These are phyloP conservation scores for Sanguinoderma infundibulare DNA, from an alignment of 1,284 basidiomycete genomes.

Conservation along the genomic window DNA sequence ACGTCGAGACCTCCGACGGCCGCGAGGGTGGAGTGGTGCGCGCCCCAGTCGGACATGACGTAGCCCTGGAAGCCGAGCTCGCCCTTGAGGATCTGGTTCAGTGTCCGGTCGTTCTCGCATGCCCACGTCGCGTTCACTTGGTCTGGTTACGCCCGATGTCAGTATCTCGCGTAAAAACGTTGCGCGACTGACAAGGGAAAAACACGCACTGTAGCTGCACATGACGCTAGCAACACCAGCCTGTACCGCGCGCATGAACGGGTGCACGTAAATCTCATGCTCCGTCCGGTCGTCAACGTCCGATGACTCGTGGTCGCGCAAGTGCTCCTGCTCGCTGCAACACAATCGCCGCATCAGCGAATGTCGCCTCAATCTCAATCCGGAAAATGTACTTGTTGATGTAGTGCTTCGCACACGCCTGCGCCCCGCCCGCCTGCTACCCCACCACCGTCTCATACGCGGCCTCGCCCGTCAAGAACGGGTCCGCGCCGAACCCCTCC, in stretches of 20 bases:
- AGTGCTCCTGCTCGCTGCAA: slow-evolving; percentile 70
- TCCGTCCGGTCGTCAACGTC: slow-evolving; percentile 81
- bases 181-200: background rate
- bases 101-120: slow-evolving; percentile 76
- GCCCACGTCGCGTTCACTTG: slow-evolving; percentile 79
- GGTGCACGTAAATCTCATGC: slow-evolving; percentile 75
- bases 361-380: too few species aligned
- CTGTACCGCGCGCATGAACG: slow-evolving; percentile 77
- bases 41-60: slow-evolving; percentile 75
- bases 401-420: slow-evolving; percentile 80
- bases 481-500: slow-evolving; percentile 85
- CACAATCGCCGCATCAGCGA: background rate
- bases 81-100: slow-evolving; percentile 81
- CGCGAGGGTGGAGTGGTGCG: slow-evolving; percentile 57
- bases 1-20: slow-evolving; percentile 70
- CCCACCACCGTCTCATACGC: slow-evolving; percentile 79
- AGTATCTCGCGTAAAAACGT: background rate
- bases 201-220: slow-evolving; percentile 66
- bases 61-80: slow-evolving; percentile 84
- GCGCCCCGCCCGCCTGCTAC: slow-evolving; percentile 75
- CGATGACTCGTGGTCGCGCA: slow-evolving; percentile 56
- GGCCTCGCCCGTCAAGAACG: slow-evolving; percentile 74
- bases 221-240: slow-evolving; percentile 80
- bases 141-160: slow-evolving; percentile 41
- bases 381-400: slow-evolving; percentile 74